These are phyloP conservation scores for Daldinia decipiens DNA, from an alignment of 495 filamentous ascomycete species.

Conservation along the genomic window DNA sequence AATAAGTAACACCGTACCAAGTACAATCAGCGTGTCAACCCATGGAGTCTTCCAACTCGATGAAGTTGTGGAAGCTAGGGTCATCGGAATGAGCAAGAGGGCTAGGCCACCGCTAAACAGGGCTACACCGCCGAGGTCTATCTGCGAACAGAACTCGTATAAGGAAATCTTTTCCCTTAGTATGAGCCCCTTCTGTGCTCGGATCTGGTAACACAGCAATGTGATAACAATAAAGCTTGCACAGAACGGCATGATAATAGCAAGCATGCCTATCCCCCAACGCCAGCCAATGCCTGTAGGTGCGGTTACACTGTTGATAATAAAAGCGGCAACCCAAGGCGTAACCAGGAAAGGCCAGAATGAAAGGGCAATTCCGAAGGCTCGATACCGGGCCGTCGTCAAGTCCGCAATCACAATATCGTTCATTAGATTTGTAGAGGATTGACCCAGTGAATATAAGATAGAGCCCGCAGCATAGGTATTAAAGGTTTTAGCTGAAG, in stretches of 20 bases:
- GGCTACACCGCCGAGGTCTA: slow-evolving; percentile 58
- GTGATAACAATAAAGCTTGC: slow-evolving; percentile 60
- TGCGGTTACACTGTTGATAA: slow-evolving; percentile 55
- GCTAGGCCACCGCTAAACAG: slow-evolving; percentile 54
- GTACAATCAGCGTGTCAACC: slow-evolving; percentile 55
- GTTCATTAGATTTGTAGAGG: slow-evolving; percentile 59
- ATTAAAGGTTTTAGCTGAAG: slow-evolving; percentile 55
- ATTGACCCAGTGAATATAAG: slow-evolving; percentile 59
- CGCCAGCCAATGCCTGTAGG: slow-evolving; percentile 59
- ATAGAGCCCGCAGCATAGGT: slow-evolving; percentile 58
- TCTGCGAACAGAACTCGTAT: slow-evolving; percentile 58
- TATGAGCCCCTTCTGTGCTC: slow-evolving; percentile 50
- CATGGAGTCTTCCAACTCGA: slow-evolving; percentile 56
- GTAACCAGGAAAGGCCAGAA: slow-evolving; percentile 60
- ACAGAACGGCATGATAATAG: slow-evolving; percentile 60
- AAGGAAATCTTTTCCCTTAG: slow-evolving; percentile 48
- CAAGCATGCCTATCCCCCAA: slow-evolving; percentile 64
- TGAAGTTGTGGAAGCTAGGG: slow-evolving; percentile 50
- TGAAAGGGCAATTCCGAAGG: slow-evolving; percentile 56
- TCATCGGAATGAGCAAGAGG: slow-evolving; percentile 50
- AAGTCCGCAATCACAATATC: slow-evolving; percentile 60
- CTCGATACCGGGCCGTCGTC: slow-evolving; percentile 59
- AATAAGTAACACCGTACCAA: slow-evolving; percentile 51
- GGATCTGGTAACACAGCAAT: slow-evolving; percentile 55
- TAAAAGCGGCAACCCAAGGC: slow-evolving; percentile 58